Conservation (phyloP, 2,329 filamentous ascomycete species). For the Fusarium drepaniforme region DNA sequence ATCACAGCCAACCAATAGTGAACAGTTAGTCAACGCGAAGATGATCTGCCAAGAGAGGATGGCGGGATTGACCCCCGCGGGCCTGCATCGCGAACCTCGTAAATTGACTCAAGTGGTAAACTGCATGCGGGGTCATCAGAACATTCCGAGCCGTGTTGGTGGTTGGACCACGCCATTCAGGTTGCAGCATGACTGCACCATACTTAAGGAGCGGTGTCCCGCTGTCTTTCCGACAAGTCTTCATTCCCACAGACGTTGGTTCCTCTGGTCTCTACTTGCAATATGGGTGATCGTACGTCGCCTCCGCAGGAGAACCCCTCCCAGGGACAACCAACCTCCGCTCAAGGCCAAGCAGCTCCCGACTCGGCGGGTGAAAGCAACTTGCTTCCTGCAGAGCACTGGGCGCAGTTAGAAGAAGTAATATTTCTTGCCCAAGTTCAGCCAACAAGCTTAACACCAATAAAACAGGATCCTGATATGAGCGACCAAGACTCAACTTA, state of each 20-base stretch:
- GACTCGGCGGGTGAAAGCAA: neutral
- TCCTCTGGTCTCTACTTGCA: neutral
- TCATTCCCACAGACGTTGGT: neutral
- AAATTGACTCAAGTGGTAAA: neutral
- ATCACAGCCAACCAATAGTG: neutral
- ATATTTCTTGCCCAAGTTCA: fast-evolving
- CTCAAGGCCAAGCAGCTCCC: neutral
- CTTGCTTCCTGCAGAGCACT: neutral
- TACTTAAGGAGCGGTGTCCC: neutral
- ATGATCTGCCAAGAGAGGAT: neutral
- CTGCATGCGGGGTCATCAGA: neutral
- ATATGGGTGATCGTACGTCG: neutral
- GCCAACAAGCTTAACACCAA: neutral
- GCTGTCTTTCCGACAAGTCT: no score
- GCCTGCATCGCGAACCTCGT: neutral
- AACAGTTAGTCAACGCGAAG: neutral
- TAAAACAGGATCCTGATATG: neutral
- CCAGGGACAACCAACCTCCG: neutral
- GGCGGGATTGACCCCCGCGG: neutral
- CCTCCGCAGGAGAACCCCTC: neutral
- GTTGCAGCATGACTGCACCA: neutral
- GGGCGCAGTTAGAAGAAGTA: neutral
- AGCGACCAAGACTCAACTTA: neutral
- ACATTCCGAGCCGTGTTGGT: neutral
- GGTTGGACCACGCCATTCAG: neutral